A percentile compares a stretch with the other conserved stretches of the same genome.
Conservation (phyloP, 306 rosid species). For the Pyrus bretschneideri region DNA sequence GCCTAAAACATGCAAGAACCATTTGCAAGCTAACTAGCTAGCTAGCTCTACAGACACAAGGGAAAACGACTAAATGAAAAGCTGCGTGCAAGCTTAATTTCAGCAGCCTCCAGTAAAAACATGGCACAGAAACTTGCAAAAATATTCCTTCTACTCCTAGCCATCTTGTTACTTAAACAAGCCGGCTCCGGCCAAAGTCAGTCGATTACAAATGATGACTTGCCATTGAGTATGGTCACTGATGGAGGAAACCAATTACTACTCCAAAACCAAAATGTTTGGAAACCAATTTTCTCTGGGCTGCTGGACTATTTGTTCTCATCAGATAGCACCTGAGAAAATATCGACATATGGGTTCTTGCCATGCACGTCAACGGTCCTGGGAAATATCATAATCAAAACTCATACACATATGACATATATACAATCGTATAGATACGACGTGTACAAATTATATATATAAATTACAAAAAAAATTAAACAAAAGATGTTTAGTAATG, state of each 20-base stretch:
- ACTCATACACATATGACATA: too few species aligned
- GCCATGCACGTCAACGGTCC: conserved; percentile 32
- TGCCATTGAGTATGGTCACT: not conserved
- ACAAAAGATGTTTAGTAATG: too few species aligned
- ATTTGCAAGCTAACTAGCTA: not conserved
- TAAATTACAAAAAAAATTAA: too few species aligned
- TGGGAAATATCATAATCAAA: conserved; percentile 23
- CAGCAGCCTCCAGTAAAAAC: not conserved
- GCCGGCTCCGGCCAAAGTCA: not conserved
- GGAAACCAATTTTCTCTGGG: not conserved
- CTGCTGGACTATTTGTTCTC: not conserved
- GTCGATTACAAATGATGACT: not conserved
- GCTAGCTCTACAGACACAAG: not conserved
- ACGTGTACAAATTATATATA: too few species aligned
- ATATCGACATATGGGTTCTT: conserved; percentile 34
- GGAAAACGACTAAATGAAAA: not conserved
- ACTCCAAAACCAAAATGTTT: not conserved
- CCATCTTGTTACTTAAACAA: not conserved
- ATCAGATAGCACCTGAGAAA: conserved; percentile 20
- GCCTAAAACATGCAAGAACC: not conserved
- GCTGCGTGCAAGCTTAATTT: not conserved
- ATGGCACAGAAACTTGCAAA: not conserved
- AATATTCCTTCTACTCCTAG: not conserved
- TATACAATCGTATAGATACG: too few species aligned
- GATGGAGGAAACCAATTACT: not conserved